Evolutionary conservation across 495 filamentous ascomycete species (phyloP).

Genomic region (Aspergillus sclerotiicarbonarius): DNA sequence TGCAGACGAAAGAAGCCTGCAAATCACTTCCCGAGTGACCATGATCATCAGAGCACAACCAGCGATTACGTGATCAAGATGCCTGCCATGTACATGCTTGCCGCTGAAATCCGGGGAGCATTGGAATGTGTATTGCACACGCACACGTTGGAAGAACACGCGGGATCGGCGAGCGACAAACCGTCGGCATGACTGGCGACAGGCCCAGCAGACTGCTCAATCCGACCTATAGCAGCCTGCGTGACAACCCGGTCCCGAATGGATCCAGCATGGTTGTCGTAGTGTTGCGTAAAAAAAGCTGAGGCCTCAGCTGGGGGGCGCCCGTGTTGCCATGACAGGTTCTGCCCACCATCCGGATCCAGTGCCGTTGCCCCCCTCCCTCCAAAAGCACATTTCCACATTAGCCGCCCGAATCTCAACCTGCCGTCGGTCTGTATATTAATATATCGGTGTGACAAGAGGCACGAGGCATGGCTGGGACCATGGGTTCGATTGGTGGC

Average conservation of each 20-base stretch:
- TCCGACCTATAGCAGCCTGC: neutral
- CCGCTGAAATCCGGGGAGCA: slow-evolving; percentile 14
- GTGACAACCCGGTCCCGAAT: neutral
- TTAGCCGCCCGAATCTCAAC: slow-evolving; percentile 18
- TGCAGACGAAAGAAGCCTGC: slow-evolving; percentile 13
- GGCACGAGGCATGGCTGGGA: neutral
- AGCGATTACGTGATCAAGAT: slow-evolving; percentile 9
- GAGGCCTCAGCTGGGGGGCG: neutral
- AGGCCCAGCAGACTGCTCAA: neutral
- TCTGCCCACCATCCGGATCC: slow-evolving; percentile 7
- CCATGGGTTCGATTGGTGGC: neutral
- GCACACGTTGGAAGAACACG: slow-evolving; percentile 14
- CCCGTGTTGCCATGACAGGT: slow-evolving; percentile 1
- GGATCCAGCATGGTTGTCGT: neutral
- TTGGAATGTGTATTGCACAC: slow-evolving; percentile 14
- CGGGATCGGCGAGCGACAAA: slow-evolving; percentile 1
- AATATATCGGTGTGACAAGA: slow-evolving; percentile 3
- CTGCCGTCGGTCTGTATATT: slow-evolving; percentile 7
- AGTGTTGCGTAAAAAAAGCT: neutral
- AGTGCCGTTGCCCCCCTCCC: neutral
- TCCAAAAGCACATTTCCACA: slow-evolving; percentile 5
- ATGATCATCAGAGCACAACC: slow-evolving; percentile 6
- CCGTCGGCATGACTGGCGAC: slow-evolving; percentile 3
- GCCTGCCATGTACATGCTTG: neutral
- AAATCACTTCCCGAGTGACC: slow-evolving; percentile 7